Base-by-base conservation (phyloP, 257 asterid species). In the Eustoma russellianum region DNA sequence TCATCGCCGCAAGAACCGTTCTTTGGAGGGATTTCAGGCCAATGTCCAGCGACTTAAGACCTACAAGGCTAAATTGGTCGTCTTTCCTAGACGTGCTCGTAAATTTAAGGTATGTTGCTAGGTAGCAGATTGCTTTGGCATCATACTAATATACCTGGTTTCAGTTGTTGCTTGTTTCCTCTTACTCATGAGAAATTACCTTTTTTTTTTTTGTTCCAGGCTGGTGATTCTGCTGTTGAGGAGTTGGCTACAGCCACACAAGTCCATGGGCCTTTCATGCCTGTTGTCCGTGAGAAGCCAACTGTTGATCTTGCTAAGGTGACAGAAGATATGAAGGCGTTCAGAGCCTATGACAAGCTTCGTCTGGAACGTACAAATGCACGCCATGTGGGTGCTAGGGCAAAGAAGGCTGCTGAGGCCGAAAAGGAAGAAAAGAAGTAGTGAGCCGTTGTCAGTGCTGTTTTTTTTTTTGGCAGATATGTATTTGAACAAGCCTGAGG, bases 11-110 rank as follows among this genome's bases (percentile, higher is more conserved):
- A 74, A 70, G 60, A 85, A 80, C 67, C 70, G 73, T n/a, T 85
- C 93, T 0, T 62, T 85, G 68, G 93, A 85, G 73, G 87, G 95
- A 9, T 66, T 85, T 33, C 93, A 85, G 64, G 43, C 80, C 33
- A 85, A 81, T 56, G 84, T 75, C 44, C 94, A 79, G 75, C 73
- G 94, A 55, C 67, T 84, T 43, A 84, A 84, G 74, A 77, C 88
- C 24, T 85, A 69, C 82, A 84, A 84, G 72, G 94, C 86, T 53
- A 79, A 79, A 71, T 64, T 85, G 30, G 89, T 82, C 16, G 85
- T 85, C 71, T 82, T 85, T 83, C 95, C 93, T 57, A 79, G 89
- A 48, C 81, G 79, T 17, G 65, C 65, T n/a, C 72, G 74, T 41
- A 76, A 82, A 52, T 59, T 70, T 46, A 81, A 84, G 94, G 90